Evolutionary conservation across 306 rosid species (phyloP).

Genomic region (Calophaca sinica): DNA sequence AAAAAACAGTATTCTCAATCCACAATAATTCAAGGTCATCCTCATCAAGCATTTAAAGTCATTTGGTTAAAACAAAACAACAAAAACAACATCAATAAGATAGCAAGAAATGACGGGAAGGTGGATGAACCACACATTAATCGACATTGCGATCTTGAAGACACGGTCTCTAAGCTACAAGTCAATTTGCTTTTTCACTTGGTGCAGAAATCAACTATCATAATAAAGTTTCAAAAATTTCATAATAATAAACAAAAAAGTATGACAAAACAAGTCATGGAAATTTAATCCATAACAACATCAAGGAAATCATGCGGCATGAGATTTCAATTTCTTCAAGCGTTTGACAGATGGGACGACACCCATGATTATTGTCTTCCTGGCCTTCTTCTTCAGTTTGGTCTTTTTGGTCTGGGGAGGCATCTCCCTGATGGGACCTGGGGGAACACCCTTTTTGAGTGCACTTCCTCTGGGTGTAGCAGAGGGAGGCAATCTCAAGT

Average conservation of each 20-base stretch:
- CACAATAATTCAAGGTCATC: slow-evolving; percentile 31
- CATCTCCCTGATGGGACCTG: slow-evolving; percentile 94
- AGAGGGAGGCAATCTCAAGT: slow-evolving; percentile 90
- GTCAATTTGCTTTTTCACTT: slow-evolving; percentile 36
- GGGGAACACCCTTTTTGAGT: slow-evolving; percentile 93
- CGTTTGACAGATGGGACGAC: slow-evolving; percentile 66
- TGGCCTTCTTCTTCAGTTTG: slow-evolving; percentile 71
- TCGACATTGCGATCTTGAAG: slow-evolving; percentile 33
- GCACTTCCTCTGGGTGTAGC: slow-evolving; percentile 99
- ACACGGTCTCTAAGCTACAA: slow-evolving; percentile 33
- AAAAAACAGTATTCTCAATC: neutral
- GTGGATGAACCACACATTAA: slow-evolving; percentile 30
- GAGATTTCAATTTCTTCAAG: slow-evolving; percentile 69
- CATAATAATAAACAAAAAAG: slow-evolving; percentile 37
- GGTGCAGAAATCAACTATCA: slow-evolving; percentile 49
- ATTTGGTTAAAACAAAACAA: neutral
- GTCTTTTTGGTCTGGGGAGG: slow-evolving; percentile 58
- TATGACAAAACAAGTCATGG: slow-evolving; percentile 38
- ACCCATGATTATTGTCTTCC: slow-evolving; percentile 63
- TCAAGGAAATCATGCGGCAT: slow-evolving; percentile 43
- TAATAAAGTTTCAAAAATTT: slow-evolving; percentile 44
- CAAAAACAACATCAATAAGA: neutral
- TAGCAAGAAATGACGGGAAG: slow-evolving; percentile 34
- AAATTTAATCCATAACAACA: slow-evolving; percentile 42
- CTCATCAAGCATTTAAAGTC: slow-evolving; percentile 9